These are phyloP conservation scores for Pseudopediastrum boryanum DNA, from an alignment of 139 green algal genomes.

Conservation along the genomic window DNA sequence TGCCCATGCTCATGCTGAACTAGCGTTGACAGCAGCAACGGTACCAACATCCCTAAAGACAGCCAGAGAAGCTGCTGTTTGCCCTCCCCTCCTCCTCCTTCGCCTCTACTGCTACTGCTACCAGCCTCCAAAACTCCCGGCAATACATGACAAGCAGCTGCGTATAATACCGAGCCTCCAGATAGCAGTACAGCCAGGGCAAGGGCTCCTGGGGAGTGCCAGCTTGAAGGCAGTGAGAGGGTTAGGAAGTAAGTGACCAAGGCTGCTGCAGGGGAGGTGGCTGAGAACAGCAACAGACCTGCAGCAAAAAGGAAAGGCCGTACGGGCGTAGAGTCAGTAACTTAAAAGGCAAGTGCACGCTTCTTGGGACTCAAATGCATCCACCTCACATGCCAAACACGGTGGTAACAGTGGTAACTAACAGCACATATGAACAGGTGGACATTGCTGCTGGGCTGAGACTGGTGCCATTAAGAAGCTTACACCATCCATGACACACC, in stretches of 20 bases:
- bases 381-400: constrained; percentile 13
- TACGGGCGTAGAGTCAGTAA: background rate
- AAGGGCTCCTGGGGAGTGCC: background rate
- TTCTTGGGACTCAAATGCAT: too few species aligned
- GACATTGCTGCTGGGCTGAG: background rate
- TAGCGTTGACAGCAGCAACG: background rate
- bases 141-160: background rate
- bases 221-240: background rate
- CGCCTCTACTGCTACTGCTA: background rate
- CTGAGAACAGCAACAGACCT: constrained; percentile 24
- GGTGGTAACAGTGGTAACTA: background rate
- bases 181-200: background rate
- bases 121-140: background rate
- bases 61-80: background rate
- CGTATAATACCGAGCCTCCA: background rate
- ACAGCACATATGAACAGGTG: background rate
- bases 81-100: background rate
- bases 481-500: too few species aligned
- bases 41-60: background rate
- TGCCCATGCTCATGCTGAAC: background rate
- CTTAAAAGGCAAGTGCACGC: too few species aligned
- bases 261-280: constrained; percentile 9
- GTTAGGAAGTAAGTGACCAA: background rate
- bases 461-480: background rate
- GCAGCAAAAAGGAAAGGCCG: background rate